Evolutionary conservation across 768 basidiomycete species (phyloP).

Genomic region (Leccinum broughii): DNA sequence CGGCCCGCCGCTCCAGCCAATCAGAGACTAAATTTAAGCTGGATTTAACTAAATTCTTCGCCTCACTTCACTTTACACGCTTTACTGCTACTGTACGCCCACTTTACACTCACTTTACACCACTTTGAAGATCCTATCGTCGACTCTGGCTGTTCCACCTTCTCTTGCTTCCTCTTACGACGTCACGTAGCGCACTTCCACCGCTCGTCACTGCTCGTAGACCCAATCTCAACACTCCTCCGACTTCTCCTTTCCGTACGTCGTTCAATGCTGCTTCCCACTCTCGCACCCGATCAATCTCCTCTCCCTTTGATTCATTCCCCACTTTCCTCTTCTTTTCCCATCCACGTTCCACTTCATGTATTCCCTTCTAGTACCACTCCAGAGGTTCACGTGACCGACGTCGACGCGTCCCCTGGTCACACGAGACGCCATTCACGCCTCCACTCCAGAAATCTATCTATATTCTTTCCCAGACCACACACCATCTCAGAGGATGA

Average conservation of each 20-base stretch:
- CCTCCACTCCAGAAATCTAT: slow-evolving; percentile 88
- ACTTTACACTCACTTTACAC: too few relatives aligned
- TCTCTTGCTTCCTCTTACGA: too few relatives aligned
- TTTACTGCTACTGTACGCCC: too few relatives aligned
- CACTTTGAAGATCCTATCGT: too few relatives aligned
- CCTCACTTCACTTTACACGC: too few relatives aligned
- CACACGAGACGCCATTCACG: slow-evolving; percentile 57
- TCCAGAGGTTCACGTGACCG: slow-evolving; percentile 22
- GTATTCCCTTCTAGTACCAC: slow-evolving; percentile 23
- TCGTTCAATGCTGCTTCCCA: slow-evolving; percentile 11
- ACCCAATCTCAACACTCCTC: slow-evolving; percentile 26
- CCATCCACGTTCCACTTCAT: slow-evolving; percentile 26
- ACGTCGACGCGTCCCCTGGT: slow-evolving; percentile 21
- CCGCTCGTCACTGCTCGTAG: slow-evolving; percentile 29
- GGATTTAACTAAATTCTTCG: too few relatives aligned
- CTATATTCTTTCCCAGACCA: slow-evolving; percentile 84
- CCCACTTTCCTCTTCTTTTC: slow-evolving; percentile 30
- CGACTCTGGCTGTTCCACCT: too few relatives aligned
- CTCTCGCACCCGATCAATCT: slow-evolving; percentile 35
- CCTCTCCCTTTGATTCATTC: slow-evolving; percentile 33
- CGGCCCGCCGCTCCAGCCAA: too few relatives aligned
- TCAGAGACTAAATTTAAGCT: too few relatives aligned
- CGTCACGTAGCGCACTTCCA: slow-evolving; percentile 10
- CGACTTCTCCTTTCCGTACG: slow-evolving; percentile 35
- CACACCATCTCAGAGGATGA: slow-evolving; percentile 71